Percentiles rank a stretch among this genome's conserved stretches.
Conservation (phyloP, 805 yeast genomes). For the Starmerella bacillaris region DNA sequence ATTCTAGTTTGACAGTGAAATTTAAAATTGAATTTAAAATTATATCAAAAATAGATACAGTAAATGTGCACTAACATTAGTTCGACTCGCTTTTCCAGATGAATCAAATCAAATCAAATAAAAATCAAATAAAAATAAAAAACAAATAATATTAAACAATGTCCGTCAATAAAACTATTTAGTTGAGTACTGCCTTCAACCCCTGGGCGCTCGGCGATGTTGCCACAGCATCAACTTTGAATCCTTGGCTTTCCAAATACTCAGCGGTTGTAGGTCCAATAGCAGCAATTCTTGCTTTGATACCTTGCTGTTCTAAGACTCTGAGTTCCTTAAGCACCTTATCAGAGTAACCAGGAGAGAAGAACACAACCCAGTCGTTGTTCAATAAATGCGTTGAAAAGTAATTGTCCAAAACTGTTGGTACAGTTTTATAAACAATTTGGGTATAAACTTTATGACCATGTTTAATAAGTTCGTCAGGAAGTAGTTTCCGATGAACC, state of each 20-base stretch:
- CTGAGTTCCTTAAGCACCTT: conserved; percentile 36
- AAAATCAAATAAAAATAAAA: too few species aligned
- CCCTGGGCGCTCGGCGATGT: conserved; percentile 52
- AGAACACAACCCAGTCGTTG: conserved; percentile 72
- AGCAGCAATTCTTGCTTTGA: conserved; percentile 38
- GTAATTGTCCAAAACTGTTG: too few species aligned
- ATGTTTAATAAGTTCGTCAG: conserved; percentile 32
- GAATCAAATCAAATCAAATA: too few species aligned
- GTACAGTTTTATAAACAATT: conserved; percentile 51
- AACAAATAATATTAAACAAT: too few species aligned
- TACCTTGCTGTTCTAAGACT: neutral
- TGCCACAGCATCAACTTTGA: conserved; percentile 48
- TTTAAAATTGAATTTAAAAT: too few species aligned
- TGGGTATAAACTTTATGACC: conserved; percentile 37
- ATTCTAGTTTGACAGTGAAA: too few species aligned
- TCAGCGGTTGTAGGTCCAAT: conserved; percentile 83
- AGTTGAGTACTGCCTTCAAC: conserved; percentile 28
- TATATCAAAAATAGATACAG: too few species aligned
- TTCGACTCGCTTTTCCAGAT: too few species aligned
- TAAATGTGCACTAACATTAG: too few species aligned
- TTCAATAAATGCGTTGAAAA: too few species aligned
- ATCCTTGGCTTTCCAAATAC: conserved; percentile 34
- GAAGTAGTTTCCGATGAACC: conserved; percentile 64
- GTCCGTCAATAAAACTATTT: conserved; percentile 1
- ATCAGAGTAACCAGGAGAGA: conserved; percentile 79